Evolutionary conservation across 352 stramenopile genomes (phyloP), one percentile per base, ranked within the genome.

Genomic region (Phytophthora sojae): DNA sequence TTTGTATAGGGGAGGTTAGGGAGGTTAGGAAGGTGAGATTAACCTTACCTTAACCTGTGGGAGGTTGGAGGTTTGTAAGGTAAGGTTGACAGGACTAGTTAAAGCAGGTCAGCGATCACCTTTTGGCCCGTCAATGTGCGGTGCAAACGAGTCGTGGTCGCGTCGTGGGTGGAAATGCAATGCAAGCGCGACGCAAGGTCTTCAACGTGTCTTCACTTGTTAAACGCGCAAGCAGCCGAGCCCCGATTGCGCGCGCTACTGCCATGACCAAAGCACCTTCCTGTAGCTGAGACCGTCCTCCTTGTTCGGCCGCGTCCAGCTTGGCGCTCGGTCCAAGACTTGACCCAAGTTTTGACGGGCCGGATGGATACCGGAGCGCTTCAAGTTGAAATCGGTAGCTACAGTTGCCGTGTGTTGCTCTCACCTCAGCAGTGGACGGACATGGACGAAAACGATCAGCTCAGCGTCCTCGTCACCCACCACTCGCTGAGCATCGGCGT

Each of bases 151-250:
- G 14, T 50, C n/a, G 44, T 26, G 19, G 23, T 49, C 7, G 47
- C n/a, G 57, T 32, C 32, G 44, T 26, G 26, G 35, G 47, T 4
- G 50, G 9, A 59, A 21, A 21, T 49, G 25, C 53, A 21, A 21
- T 49, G 25, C 53, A 57, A 57, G 14, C 47, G 49, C 11, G 55
- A 71, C 64, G 47, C 56, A 69, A 69, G 53, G 57, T 64, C 55
- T 47, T 47, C 53, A 45, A 39, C 15, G 14, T 47, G 39, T 47
- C 45, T 49, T 14, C 11, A 17, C 0, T n/a, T 39, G 44, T 53
- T 69, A 42, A 69, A 54, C 54, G 45, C 56, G 59, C 8, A 57
- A 47, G 7, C 21, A 12, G 21, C 1, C 42, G 23, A 29, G 32
- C 11, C 30, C 49, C 30, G 50, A 60, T 60, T 53, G 50, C 49